Conservation (phyloP, 2,329 filamentous ascomycete genomes). For the Alternaria panax region DNA sequence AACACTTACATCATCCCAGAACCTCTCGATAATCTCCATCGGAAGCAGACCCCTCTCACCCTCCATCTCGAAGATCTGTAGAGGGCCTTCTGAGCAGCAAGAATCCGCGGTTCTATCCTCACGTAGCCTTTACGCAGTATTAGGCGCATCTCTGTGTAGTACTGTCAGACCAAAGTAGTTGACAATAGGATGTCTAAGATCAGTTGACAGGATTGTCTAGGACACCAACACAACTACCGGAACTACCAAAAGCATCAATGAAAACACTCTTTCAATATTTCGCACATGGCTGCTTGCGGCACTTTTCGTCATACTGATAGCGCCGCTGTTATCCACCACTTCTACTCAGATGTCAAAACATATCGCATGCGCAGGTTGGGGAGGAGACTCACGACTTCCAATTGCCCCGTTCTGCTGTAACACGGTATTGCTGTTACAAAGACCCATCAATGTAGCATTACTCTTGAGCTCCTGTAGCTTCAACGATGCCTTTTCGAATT, state of each 20-base stretch:
- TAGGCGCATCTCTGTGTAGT: neutral
- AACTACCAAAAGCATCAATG: neutral
- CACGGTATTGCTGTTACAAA: conserved; percentile 18
- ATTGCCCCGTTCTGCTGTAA: conserved; percentile 17
- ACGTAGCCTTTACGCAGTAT: neutral
- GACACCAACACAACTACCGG: neutral
- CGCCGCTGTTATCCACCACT: conserved; percentile 18
- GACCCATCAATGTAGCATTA: conserved; percentile 36
- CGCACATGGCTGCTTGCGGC: neutral
- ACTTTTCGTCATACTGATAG: conserved; percentile 14
- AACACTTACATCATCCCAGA: neutral
- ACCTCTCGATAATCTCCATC: neutral
- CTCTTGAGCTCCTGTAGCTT: conserved; percentile 32
- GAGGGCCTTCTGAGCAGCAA: neutral
- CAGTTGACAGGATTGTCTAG: neutral
- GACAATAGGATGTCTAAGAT: neutral
- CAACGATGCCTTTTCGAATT: conserved; percentile 34
- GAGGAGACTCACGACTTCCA: conserved; percentile 1
- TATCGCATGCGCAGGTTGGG: neutral
- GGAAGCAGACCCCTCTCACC: neutral
- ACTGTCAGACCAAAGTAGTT: neutral
- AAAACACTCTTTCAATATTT: neutral
- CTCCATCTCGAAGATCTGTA: neutral
- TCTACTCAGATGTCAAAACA: conserved; percentile 11
- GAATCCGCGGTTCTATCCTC: neutral